Evolutionary conservation across 257 asterid species (phyloP), one percentile per base, ranked within the genome.

Genomic region (Solanum virginianum): DNA sequence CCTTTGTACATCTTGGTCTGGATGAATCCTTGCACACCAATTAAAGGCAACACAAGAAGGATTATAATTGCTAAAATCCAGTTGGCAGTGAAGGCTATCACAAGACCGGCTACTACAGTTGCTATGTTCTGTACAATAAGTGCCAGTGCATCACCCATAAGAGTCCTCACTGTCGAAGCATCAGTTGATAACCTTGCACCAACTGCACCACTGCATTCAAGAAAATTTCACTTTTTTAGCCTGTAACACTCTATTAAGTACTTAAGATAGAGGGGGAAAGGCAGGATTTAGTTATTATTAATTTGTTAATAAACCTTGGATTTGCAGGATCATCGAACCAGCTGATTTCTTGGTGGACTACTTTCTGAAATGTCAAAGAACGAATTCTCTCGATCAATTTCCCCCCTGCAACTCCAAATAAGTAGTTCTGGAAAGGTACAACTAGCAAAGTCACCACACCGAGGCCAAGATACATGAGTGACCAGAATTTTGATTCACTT

Each of bases 321-420:
- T 95, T 92, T 74, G 91, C 92, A 77, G 99, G 94, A 86, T 95
- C 94, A 71, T 95, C 99, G 47, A 94, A 94, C 98, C 98, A 95
- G 62, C 95, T 90, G 80, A 95, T 94, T 90, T 95, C 98, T 80
- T 91, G 97, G 91, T 93, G 94, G 56, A 94, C 97, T 1, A 95
- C 93, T 84, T 91, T 95, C 84, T 87, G 88, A 83, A 95, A 95
- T 0, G 94, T 65, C 86, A 94, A 15, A 12, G 97, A 91, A 47
- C 98, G 95, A 59, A 95, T 87, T 87, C 98, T 91, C 68, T 86
- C 88, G 10, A 95, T 90, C 90, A 95, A 84, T 62, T 86, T 94
- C n/a, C n/a, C n/a, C n/a, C n/a, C n/a, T n/a, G n/a, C n/a, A n/a
- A n/a, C n/a, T n/a, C n/a, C n/a, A n/a, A n/a, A n/a, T n/a, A n/a